Conservation (phyloP, 257 asterid species). For the Orobanche coerulescens region DNA sequence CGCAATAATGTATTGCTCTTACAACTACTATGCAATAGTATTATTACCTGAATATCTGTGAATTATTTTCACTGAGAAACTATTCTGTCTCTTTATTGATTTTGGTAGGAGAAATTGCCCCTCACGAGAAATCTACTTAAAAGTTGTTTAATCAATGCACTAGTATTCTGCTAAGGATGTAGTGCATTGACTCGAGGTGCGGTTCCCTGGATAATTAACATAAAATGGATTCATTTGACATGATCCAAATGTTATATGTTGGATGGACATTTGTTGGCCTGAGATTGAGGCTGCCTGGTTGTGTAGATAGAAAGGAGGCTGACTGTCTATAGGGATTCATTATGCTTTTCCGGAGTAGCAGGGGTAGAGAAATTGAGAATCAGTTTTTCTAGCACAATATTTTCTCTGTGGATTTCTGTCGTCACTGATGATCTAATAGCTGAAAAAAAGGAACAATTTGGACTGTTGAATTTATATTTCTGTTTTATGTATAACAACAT, state of each 20-base stretch:
- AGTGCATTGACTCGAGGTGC: conserved; percentile 6
- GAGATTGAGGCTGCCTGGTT: neutral
- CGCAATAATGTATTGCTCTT: neutral
- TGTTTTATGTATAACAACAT: neutral
- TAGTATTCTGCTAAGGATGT: neutral
- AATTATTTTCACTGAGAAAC: too few relatives aligned
- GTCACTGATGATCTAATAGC: neutral
- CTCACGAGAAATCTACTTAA: neutral
- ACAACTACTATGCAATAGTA: neutral
- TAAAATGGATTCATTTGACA: neutral
- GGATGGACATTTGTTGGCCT: neutral
- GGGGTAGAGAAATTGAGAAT: neutral
- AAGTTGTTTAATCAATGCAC: too few relatives aligned
- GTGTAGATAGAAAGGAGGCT: neutral
- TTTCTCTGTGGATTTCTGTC: neutral
- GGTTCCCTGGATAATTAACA: neutral
- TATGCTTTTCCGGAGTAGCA: neutral
- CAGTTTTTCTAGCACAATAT: neutral
- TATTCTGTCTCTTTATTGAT: neutral
- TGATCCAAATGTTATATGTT: neutral
- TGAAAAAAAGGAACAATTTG: conserved; percentile 3
- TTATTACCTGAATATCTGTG: neutral
- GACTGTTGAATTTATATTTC: neutral
- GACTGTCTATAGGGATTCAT: neutral
- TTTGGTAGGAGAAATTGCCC: neutral